phyloP scores from a whole-genome alignment of 345 rosid species.

The Isatis tinctoria region DNA sequence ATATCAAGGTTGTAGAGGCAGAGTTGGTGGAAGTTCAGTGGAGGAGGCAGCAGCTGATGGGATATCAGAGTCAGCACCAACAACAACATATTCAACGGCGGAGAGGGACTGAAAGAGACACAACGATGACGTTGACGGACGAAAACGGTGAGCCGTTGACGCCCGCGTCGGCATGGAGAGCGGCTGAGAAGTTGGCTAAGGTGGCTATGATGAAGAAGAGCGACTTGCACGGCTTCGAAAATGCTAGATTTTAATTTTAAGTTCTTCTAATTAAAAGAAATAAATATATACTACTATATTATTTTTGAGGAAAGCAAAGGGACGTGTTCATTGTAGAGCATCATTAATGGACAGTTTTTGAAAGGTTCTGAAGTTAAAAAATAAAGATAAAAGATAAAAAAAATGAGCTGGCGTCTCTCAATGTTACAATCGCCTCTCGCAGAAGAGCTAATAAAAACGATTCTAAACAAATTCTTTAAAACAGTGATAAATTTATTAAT shows the following conservation, averaged over 20 bases:
- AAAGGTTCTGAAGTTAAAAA: too few species aligned
- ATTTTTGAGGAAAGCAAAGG: too few species aligned
- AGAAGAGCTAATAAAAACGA: too few species aligned
- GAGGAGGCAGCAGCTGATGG: conserved; percentile 42
- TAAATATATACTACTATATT: too few species aligned
- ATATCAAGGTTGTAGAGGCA: conserved; percentile 42
- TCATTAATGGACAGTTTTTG: too few species aligned
- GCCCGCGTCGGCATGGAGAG: conserved; percentile 85
- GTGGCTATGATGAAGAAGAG: conserved; percentile 80
- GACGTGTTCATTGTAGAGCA: too few species aligned
- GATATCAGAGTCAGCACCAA: conserved; percentile 24
- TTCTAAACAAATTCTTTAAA: too few species aligned
- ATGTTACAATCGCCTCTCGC: too few species aligned
- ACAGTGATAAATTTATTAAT: too few species aligned
- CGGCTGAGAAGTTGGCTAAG: conserved; percentile 90
- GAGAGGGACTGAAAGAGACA: conserved; percentile 33
- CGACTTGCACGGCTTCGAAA: conserved; percentile 96
- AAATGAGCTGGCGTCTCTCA: too few species aligned
- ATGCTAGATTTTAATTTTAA: conserved; percentile 67
- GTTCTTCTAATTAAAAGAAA: neutral
- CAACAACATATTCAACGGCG: conserved; percentile 21
- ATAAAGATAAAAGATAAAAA: too few species aligned
- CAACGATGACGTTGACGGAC: conserved; percentile 37
- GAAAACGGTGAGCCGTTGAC: conserved; percentile 85
- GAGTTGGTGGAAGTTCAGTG: conserved; percentile 68